phyloP scores from a whole-genome alignment of 441 rosid genomes.

The Erodium moschatum region DNA sequence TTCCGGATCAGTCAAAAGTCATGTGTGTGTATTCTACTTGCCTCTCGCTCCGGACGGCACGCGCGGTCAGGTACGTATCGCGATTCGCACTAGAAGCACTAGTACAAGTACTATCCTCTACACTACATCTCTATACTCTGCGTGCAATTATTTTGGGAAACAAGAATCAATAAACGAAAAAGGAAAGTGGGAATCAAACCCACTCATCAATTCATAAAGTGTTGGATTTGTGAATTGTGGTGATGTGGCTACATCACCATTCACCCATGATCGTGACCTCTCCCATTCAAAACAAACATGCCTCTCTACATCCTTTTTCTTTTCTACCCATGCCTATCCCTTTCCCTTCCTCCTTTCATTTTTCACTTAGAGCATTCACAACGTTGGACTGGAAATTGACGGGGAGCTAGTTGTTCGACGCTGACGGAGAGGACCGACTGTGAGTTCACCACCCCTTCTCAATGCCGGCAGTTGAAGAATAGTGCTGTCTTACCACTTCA shows the following conservation, averaged over 20 bases:
- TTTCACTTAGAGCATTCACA: not conserved
- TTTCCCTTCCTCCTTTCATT: not conserved
- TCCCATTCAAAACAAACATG: not conserved
- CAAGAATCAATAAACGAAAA: not conserved
- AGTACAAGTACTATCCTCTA: too few species aligned
- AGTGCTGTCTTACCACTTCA: too few species aligned
- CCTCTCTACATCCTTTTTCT: not conserved
- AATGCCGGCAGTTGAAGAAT: too few species aligned
- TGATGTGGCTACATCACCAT: not conserved
- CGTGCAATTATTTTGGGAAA: not conserved
- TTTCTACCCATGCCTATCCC: not conserved
- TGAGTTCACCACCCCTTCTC: too few species aligned
- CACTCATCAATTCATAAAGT: not conserved
- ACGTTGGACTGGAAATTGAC: too few species aligned
- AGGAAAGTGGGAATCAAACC: not conserved
- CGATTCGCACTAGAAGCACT: not conserved
- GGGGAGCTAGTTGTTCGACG: too few species aligned
- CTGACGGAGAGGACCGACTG: too few species aligned
- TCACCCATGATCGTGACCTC: not conserved
- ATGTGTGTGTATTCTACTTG: not conserved
- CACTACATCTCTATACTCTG: too few species aligned
- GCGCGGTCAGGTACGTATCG: conserved; percentile 28
- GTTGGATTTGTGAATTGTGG: not conserved
- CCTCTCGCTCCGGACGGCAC: conserved; percentile 60
- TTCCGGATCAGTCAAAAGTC: not conserved